phyloP scores from a whole-genome alignment of 805 yeast genomes.

The Yarrowia divulgata region DNA sequence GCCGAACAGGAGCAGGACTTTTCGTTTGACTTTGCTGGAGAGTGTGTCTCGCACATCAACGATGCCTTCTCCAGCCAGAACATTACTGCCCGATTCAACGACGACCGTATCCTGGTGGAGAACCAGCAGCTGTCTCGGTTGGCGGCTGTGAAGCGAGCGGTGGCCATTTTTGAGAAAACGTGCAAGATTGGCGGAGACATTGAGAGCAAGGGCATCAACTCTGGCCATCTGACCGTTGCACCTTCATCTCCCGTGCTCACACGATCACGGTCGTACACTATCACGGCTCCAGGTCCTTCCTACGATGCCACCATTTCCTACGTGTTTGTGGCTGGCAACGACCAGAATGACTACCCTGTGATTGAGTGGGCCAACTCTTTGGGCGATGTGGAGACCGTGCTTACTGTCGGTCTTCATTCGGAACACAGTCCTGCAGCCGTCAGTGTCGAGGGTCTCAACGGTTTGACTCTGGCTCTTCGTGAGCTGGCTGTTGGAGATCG shows the following conservation, averaged over 20 bases:
- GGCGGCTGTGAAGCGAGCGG: conserved; percentile 31
- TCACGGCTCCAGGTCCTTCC: conserved; percentile 30
- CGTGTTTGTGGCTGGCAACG: conserved; percentile 34
- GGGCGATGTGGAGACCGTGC: conserved; percentile 29
- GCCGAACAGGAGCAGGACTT: conserved; percentile 62
- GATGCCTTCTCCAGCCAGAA: conserved; percentile 68
- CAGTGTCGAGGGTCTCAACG: conserved; percentile 38
- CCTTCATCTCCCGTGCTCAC: conserved; percentile 25
- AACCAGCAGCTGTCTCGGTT: conserved; percentile 36
- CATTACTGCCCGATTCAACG: conserved; percentile 74
- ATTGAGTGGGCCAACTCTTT: conserved; percentile 38
- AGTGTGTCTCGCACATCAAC: conserved; percentile 82
- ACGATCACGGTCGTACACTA: conserved; percentile 25
- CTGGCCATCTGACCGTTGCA: conserved; percentile 16
- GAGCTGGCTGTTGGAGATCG: conserved; percentile 30
- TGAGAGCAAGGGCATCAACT: conserved; percentile 14
- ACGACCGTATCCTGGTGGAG: conserved; percentile 45
- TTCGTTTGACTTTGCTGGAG: conserved; percentile 75
- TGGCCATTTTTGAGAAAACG: conserved; percentile 34
- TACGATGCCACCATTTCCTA: conserved; percentile 36
- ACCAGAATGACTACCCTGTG: conserved; percentile 35
- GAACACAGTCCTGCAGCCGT: conserved; percentile 30
- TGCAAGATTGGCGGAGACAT: conserved; percentile 23
- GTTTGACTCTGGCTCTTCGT: conserved; percentile 29
- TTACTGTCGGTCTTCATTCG: conserved; percentile 36